A percentile compares a stretch with the other conserved stretches of the same genome.
Conservation (phyloP, 345 rosid genomes). For the Garcia nutans region DNA sequence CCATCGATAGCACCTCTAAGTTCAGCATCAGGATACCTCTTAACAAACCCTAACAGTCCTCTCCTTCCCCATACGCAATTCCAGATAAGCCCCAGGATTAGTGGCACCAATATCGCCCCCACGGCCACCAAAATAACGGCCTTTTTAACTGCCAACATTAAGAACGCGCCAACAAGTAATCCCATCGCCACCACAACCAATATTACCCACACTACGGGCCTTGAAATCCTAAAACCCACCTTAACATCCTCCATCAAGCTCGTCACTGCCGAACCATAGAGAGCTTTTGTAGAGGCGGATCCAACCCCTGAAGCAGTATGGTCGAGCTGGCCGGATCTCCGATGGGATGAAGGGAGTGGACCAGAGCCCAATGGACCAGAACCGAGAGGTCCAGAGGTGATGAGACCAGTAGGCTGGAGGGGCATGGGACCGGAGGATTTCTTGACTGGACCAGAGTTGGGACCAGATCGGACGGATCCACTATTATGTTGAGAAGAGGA, state of each 20-base stretch:
- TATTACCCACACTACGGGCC: constrained; percentile 70
- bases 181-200: constrained; percentile 58
- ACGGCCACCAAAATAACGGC: constrained; percentile 64
- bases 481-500: constrained; percentile 71
- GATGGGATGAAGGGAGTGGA: constrained; percentile 25
- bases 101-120: constrained; percentile 51
- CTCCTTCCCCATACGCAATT: constrained; percentile 70
- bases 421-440: constrained; percentile 78
- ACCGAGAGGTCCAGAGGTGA: constrained; percentile 80
- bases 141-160: constrained; percentile 78
- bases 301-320: constrained; percentile 20
- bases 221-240: constrained; percentile 77
- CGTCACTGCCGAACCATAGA: constrained; percentile 82
- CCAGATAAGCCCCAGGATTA: constrained; percentile 55
- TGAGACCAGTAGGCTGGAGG: constrained; percentile 83
- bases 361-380: too few species aligned
- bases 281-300: constrained; percentile 44
- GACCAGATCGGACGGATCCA: constrained; percentile 80
- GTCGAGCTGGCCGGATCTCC: constrained; percentile 78
- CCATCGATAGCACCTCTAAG: constrained; percentile 96
- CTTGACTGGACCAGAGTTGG: constrained; percentile 66
- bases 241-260: constrained; percentile 56
- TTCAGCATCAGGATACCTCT: constrained; percentile 72
- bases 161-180: constrained; percentile 65
- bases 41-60: constrained; percentile 63